A percentile compares a stretch with the other conserved stretches of the same genome.
Conservation (phyloP, 192 early-diverging fungal species). For the Dispira parvispora region DNA sequence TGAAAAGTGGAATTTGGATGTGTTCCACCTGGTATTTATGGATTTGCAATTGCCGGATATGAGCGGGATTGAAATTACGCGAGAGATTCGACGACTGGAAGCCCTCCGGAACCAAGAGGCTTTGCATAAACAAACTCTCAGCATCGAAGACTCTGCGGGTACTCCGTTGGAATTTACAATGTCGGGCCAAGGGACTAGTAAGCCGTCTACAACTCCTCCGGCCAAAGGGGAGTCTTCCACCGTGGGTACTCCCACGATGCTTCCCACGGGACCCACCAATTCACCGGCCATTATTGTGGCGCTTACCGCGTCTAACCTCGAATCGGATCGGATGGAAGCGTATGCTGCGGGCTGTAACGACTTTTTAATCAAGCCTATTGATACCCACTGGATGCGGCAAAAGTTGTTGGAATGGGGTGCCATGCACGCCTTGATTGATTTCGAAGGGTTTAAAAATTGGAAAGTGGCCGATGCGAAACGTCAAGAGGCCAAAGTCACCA, state of each 20-base stretch:
- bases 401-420: constrained; percentile 87
- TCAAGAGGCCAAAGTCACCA: neutral
- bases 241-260: neutral
- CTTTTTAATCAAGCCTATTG: constrained; percentile 77
- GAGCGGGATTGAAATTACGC: constrained; percentile 50
- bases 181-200: neutral
- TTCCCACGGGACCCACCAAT: constrained; percentile 9
- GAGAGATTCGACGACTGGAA: constrained; percentile 38
- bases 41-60: constrained; percentile 57
- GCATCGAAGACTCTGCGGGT: constrained; percentile 8
- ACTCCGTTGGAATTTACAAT: neutral
- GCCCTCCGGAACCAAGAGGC: constrained; percentile 17
- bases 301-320: constrained; percentile 57
- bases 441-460: constrained; percentile 32
- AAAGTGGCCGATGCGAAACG: neutral
- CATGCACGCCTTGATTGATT: constrained; percentile 84
- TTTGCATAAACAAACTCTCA: neutral
- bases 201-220: neutral
- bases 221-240: neutral
- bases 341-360: constrained; percentile 78
- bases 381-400: constrained; percentile 61
- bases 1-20: constrained; percentile 51
- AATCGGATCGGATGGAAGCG: constrained; percentile 53
- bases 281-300: constrained; percentile 79
- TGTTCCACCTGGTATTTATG: constrained; percentile 53